Percentiles rank a stretch among this genome's conserved stretches.
These are phyloP conservation scores for Claviceps spartinae DNA, from an alignment of 2,329 filamentous ascomycete genomes.

Conservation along the genomic window DNA sequence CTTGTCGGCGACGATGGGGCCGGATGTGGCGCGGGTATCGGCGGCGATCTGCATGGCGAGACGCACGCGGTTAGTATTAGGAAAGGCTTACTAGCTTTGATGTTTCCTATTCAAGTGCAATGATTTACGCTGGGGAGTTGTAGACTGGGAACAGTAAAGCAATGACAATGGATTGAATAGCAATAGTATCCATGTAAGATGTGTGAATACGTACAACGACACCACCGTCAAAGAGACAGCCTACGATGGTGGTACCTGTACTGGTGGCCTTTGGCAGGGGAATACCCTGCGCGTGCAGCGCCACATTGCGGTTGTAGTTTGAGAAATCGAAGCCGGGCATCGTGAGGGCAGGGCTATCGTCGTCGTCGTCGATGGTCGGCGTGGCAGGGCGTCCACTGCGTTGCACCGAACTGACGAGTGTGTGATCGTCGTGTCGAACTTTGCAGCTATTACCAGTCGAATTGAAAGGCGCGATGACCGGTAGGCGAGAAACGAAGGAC, in stretches of 20 bases:
- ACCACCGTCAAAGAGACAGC: slow-evolving; percentile 89
- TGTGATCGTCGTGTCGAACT: background rate
- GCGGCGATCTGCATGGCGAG: slow-evolving; percentile 61
- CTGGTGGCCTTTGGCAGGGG: slow-evolving; percentile 95
- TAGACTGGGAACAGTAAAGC: background rate
- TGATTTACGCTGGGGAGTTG: background rate
- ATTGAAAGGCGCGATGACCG: too few species aligned
- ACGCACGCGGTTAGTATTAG: background rate
- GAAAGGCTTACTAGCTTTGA: background rate
- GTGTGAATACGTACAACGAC: slow-evolving; percentile 59
- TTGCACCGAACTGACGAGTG: slow-evolving; percentile 2
- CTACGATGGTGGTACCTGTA: slow-evolving; percentile 97
- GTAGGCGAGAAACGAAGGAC: too few species aligned
- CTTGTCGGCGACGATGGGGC: slow-evolving; percentile 99
- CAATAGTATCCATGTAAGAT: background rate
- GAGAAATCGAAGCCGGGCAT: slow-evolving; percentile 99
- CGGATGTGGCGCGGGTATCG: slow-evolving; percentile 93
- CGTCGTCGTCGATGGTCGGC: background rate
- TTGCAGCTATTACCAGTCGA: background rate
- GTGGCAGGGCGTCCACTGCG: background rate
- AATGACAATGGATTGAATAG: background rate
- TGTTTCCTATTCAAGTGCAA: background rate
- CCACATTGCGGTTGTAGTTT: slow-evolving; percentile 98
- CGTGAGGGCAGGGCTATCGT: slow-evolving; percentile 20
- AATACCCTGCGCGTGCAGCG: slow-evolving; percentile 84